Base-by-base conservation (phyloP, 768 basidiomycete genomes). In the Phylloporus sp. region DNA sequence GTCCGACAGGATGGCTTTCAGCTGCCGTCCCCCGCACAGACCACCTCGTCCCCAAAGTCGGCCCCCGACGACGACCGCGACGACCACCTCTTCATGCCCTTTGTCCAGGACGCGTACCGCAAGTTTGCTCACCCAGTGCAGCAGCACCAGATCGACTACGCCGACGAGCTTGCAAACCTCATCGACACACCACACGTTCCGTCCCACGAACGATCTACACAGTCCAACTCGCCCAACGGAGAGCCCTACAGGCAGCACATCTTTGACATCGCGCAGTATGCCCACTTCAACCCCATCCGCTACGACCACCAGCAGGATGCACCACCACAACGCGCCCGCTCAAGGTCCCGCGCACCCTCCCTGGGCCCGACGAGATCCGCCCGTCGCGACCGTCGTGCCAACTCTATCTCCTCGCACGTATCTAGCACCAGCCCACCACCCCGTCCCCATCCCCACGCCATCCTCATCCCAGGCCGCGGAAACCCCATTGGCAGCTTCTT, bases 1-100 rank as follows among this genome's bases (percentile, higher is more conserved):
- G 64, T 88, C 57, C 74, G 86, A 53, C 82, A 86, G 63, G 84
- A 88, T 70, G 88, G 88, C 59, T 90, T 90, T 66, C 83, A 86
- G 55, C 60, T 84, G 31, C 78, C 81, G 20, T 74, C 74, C 42
- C 76, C 80, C 22, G 65, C 73, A 6, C 63, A 63, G 32, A 67
- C 65, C 1, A 52, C 68, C 0, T 63, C 61, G 0, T 59, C 61
- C 0, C 62, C 68, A 22, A 58, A 69, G 54, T 53, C 69, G 31
- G 43, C 69, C 56, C 49, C 58, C 59, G 59, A 66, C 54, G 58
- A 60, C 54, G 61, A 65, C 50, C 62, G 52, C 61, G 54, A 63
- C 59, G 60, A 60, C 24, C 55, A 54, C 59, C 69, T 76, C 66
- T 78, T 76, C 71, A 71, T 80, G 61, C 71, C 73, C 48, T 76